A percentile compares a stretch with the other conserved stretches of the same genome.
Conservation (phyloP, 2,329 filamentous ascomycete species). For the Xylaria arbuscula region DNA sequence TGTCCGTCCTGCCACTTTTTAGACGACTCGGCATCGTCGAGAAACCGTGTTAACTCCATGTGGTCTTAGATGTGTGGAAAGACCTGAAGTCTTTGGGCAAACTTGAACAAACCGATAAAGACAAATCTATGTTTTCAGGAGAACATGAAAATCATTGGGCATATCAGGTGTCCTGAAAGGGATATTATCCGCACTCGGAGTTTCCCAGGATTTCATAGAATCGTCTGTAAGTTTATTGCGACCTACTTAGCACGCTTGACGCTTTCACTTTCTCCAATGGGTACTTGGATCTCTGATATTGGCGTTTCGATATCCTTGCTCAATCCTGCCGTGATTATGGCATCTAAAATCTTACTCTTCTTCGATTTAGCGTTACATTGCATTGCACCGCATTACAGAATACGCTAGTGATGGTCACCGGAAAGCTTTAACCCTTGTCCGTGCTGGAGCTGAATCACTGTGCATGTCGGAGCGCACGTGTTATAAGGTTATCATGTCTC, state of each 20-base stretch:
- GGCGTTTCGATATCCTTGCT: background rate
- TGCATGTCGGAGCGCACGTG: background rate
- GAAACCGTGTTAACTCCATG: slow-evolving; percentile 14
- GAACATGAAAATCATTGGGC: background rate
- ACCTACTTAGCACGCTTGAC: background rate
- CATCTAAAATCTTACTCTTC: background rate
- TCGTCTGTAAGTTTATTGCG: background rate
- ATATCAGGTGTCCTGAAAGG: background rate
- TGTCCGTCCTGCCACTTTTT: background rate
- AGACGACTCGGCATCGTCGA: slow-evolving; percentile 9
- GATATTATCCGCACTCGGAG: background rate
- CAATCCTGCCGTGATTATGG: background rate
- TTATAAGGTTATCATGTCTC: background rate
- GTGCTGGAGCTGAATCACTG: background rate
- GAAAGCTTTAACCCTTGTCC: background rate
- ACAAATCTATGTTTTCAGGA: background rate
- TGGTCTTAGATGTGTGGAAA: background rate
- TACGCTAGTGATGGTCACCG: background rate
- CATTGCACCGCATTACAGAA: background rate
- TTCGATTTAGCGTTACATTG: background rate
- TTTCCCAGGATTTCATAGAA: background rate
- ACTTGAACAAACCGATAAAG: background rate
- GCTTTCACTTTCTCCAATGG: background rate
- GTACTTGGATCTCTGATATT: background rate
- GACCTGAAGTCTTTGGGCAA: background rate